A percentile compares a stretch with the other conserved stretches of the same genome.
phyloP scores from a whole-genome alignment of 257 asterid genomes.

The Oldenlandia corymbosa region DNA sequence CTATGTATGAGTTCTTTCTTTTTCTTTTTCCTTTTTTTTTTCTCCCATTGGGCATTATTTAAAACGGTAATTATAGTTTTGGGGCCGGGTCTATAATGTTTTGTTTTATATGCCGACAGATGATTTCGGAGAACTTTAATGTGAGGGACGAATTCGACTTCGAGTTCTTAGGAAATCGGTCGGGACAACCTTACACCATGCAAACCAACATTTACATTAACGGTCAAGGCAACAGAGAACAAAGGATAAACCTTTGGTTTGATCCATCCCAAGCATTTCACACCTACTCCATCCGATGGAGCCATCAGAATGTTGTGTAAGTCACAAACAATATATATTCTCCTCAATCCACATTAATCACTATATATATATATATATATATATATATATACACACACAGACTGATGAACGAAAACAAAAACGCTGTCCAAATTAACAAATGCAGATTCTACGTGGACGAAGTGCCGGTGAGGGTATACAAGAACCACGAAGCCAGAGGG shows the following conservation, averaged over 20 bases:
- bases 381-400: no score
- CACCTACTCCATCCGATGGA: slow-evolving; percentile 61
- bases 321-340: no score
- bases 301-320: slow-evolving; percentile 53
- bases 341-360: no score
- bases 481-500: slow-evolving; percentile 69
- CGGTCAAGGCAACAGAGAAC: slow-evolving; percentile 83
- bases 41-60: no score
- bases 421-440: no score
- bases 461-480: slow-evolving; percentile 71
- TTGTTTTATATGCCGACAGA: slow-evolving; percentile 33
- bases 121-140: slow-evolving; percentile 65
- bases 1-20: slow-evolving; percentile 22
- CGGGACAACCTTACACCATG: slow-evolving; percentile 86
- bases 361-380: no score
- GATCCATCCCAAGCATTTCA: slow-evolving; percentile 72
- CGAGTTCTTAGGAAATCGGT: slow-evolving; percentile 82
- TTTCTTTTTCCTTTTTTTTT: no score
- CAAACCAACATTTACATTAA: slow-evolving; percentile 79
- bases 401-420: no score
- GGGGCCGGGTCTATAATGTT: no score
- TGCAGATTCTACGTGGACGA: slow-evolving; percentile 47
- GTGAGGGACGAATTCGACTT: slow-evolving; percentile 80
- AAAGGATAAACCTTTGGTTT: slow-evolving; percentile 86
- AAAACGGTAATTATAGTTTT: no score